A percentile compares a stretch with the other conserved stretches of the same genome.
These are phyloP conservation scores for Mercurialis annua DNA, from an alignment of 345 rosid genomes.

Conservation along the genomic window DNA sequence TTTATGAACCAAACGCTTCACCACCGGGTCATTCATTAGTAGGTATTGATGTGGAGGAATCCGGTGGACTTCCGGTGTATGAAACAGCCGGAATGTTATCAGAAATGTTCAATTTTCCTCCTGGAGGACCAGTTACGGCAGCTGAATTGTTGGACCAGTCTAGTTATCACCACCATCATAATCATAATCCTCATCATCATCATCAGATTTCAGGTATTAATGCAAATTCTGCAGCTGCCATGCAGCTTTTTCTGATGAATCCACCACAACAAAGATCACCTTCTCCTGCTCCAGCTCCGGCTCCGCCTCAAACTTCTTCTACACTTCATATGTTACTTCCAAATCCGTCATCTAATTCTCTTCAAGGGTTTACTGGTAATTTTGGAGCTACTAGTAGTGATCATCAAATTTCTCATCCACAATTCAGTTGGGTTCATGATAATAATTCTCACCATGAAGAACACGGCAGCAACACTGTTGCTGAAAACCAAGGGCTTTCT, in stretches of 20 bases:
- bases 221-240: constrained; percentile 77
- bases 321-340: constrained; percentile 92
- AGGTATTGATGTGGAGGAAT: constrained; percentile 52
- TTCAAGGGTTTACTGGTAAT: constrained; percentile 39
- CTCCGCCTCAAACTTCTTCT: constrained; percentile 41
- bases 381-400: constrained; percentile 25
- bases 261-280: constrained; percentile 88
- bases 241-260: constrained; percentile 88
- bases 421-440: constrained; percentile 62
- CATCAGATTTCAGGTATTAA: constrained; percentile 64
- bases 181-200: constrained; percentile 21
- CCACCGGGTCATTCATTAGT: constrained; percentile 48
- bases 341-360: constrained; percentile 50
- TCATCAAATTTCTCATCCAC: constrained; percentile 44
- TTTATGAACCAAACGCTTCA: constrained; percentile 34
- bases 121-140: constrained; percentile 39
- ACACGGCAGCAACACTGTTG: too few species aligned
- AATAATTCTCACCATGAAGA: constrained; percentile 36
- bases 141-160: constrained; percentile 34
- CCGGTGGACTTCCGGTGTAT: constrained; percentile 52
- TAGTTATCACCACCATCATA: constrained; percentile 23
- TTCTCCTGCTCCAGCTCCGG: constrained; percentile 44
- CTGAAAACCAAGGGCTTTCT: constrained; percentile 85
- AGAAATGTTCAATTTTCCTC: constrained; percentile 84
- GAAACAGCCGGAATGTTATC: constrained; percentile 88